Evolutionary conservation across 225 moss, liverwort and hornwort species (phyloP).

Genomic region (Antitrichia curtipendula): DNA sequence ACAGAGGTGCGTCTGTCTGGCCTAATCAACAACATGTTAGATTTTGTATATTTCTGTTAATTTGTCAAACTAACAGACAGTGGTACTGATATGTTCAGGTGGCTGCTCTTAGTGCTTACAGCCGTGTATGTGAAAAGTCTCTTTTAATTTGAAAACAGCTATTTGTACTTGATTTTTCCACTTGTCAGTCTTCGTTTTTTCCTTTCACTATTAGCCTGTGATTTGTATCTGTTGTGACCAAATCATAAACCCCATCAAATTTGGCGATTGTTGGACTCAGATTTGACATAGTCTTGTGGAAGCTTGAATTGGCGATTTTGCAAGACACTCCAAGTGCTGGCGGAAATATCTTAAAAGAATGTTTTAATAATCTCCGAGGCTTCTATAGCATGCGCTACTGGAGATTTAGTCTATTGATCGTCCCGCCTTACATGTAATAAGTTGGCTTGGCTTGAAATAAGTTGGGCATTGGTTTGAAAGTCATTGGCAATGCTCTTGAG

Average conservation of each 20-base stretch:
- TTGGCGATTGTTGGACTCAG: too few species aligned
- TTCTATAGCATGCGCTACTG: too few species aligned
- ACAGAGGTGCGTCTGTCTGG: neutral
- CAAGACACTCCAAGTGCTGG: too few species aligned
- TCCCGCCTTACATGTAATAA: neutral
- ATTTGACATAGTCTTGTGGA: too few species aligned
- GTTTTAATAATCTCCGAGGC: too few species aligned
- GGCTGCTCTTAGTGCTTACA: neutral
- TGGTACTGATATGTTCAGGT: neutral
- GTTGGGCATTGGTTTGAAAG: neutral
- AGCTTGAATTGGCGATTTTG: too few species aligned
- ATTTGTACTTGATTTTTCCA: neutral
- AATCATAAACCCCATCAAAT: too few species aligned
- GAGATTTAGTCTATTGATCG: neutral
- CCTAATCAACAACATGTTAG: neutral
- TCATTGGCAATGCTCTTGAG: neutral
- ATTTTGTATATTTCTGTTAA: slow-evolving; percentile 20
- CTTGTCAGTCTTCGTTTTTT: too few species aligned
- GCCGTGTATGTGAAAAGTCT: neutral
- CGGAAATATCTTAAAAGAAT: too few species aligned
- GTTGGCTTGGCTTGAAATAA: neutral
- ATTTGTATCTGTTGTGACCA: too few species aligned
- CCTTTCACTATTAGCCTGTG: too few species aligned
- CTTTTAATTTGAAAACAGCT: neutral
- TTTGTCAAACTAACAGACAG: neutral